Percentiles rank a stretch among this genome's conserved stretches.
Conservation (phyloP, 139 green algal genomes). For the Chlorella sp. region DNA sequence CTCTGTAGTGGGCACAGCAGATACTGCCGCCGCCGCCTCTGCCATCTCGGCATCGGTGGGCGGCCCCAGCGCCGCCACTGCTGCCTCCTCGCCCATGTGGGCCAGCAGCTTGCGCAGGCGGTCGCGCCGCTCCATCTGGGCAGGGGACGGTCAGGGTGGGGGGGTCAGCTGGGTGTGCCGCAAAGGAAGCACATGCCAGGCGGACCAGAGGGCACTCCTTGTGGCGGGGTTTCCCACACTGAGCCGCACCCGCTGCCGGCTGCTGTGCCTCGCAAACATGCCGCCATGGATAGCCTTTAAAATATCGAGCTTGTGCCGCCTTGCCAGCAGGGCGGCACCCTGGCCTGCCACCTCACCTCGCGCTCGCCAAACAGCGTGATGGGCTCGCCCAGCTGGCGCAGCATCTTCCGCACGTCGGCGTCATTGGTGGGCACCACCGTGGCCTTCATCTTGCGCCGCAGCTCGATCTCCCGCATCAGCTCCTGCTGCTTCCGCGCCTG, state of each 20-base stretch:
- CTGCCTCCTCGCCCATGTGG: slow-evolving; percentile 66
- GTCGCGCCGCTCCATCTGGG: slow-evolving; percentile 89
- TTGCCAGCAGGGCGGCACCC: too few species aligned
- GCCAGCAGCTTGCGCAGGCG: slow-evolving; percentile 86
- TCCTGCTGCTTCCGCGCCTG: slow-evolving; percentile 65
- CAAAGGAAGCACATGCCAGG: neutral
- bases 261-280: too few species aligned
- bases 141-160: neutral
- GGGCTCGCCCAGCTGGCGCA: slow-evolving; percentile 87
- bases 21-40: slow-evolving; percentile 22
- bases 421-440: slow-evolving; percentile 83
- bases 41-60: slow-evolving; percentile 80
- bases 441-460: slow-evolving; percentile 63
- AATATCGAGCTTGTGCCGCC: too few species aligned
- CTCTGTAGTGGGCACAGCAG: slow-evolving; percentile 54
- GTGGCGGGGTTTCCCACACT: too few species aligned
- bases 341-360: slow-evolving; percentile 70
- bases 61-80: slow-evolving; percentile 19
- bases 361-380: slow-evolving; percentile 97
- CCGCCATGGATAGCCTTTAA: too few species aligned
- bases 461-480: slow-evolving; percentile 80
- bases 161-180: neutral
- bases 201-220: too few species aligned
- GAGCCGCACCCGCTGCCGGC: too few species aligned
- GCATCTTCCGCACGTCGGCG: slow-evolving; percentile 69